Conservation (phyloP, 2,329 filamentous ascomycete genomes). For the Cladorrhinum sp. region DNA sequence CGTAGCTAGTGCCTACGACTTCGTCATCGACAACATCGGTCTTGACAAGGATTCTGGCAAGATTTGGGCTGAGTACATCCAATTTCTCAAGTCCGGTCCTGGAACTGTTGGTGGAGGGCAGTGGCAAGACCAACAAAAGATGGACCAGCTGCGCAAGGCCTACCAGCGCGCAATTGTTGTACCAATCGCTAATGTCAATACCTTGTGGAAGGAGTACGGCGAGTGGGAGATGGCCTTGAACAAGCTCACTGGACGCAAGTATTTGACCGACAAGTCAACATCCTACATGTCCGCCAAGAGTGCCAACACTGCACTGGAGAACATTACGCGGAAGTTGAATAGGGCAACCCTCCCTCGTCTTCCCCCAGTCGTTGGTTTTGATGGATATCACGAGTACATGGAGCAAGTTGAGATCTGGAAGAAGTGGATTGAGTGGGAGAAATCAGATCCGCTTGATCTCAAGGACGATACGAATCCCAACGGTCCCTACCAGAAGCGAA, state of each 20-base stretch:
- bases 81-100: slow-evolving; percentile 85
- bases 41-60: slow-evolving; percentile 85
- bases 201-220: slow-evolving; percentile 96
- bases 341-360: slow-evolving; percentile 77
- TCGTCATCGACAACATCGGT: slow-evolving; percentile 85
- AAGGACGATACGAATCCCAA: slow-evolving; percentile 80
- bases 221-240: slow-evolving; percentile 92
- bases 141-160: slow-evolving; percentile 86
- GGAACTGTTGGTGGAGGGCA: slow-evolving; percentile 78
- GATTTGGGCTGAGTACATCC: slow-evolving; percentile 93
- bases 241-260: slow-evolving; percentile 90
- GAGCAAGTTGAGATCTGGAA: slow-evolving; percentile 88
- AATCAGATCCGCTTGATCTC: slow-evolving; percentile 83
- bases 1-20: slow-evolving; percentile 85
- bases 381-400: slow-evolving; percentile 79
- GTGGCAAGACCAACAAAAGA: slow-evolving; percentile 98
- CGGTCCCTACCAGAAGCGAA: slow-evolving; percentile 69
- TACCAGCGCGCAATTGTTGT: slow-evolving; percentile 88
- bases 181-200: slow-evolving; percentile 78
- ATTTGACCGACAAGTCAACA: slow-evolving; percentile 87
- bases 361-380: slow-evolving; percentile 79
- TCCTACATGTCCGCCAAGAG: slow-evolving; percentile 95
- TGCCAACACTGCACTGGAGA: slow-evolving; percentile 85
- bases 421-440: slow-evolving; percentile 93
- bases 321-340: slow-evolving; percentile 73